Evolutionary conservation across 2,329 filamentous ascomycete species (phyloP), one percentile per base, ranked within the genome.

Genomic region (Paecilomyces variotii): DNA sequence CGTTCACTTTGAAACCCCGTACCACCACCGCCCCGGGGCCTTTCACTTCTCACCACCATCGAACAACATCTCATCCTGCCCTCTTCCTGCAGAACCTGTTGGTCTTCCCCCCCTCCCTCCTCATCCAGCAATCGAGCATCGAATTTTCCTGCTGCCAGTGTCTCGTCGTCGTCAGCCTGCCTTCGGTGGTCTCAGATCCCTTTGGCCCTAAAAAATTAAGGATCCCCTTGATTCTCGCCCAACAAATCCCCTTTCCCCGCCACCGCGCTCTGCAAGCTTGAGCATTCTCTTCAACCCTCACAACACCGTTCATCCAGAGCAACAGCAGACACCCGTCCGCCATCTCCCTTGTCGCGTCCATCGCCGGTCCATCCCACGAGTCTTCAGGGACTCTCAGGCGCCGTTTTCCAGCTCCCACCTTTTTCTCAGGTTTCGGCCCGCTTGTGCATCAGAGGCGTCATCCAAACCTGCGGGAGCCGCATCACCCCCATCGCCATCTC

Each of bases 191-290:
- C 55, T 55, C 51, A 58, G 56, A 64, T 61, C 57, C 56, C 27
- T 60, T 32, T 64, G 56, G 59, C 57, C 61, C 59, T 65, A 49
- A 54, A 57, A 30, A 52, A 51, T 30, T 19, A 26, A 32, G 35
- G 57, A 27, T 49, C 60, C 60, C 61, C 61, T 68, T 63, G 65
- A 67, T 65, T 64, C 58, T 58, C 58, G 60, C 57, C 58, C 57
- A 59, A 58, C 59, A 59, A 54, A 55, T 55, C 54, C 54, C 54
- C 54, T 55, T 52, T 57, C 50, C 56, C 49, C 56, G 49, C 56
- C 49, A 32, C 45, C 55, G 51, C 53, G 55, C 35, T 53, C 57
- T 54, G 39, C 50, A 39, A 53, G 51, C 55, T 26, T 49, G 55
- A 57, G 61, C 60, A 59, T 61, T 63, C 61, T 60, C 61, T 64